Evolutionary conservation across 345 rosid genomes (phyloP).

Genomic region (Brassica nigra): DNA sequence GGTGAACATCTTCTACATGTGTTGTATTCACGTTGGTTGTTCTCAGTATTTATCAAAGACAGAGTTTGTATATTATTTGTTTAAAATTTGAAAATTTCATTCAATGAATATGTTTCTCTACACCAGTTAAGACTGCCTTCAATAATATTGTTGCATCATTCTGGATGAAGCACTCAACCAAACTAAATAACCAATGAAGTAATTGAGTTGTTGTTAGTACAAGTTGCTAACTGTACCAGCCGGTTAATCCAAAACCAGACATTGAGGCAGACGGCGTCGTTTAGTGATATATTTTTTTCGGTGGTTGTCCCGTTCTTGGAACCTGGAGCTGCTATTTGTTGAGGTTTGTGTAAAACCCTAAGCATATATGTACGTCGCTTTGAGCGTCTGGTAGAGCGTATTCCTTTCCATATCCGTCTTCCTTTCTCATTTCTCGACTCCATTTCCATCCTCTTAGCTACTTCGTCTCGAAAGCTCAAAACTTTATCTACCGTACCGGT

Average conservation of each 20-base stretch:
- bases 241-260: conserved; percentile 16
- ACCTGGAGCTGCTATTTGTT: conserved; percentile 6
- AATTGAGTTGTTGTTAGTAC: neutral
- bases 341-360: conserved; percentile 27
- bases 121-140: neutral
- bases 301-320: conserved; percentile 24
- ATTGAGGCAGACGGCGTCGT: neutral
- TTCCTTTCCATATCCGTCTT: neutral
- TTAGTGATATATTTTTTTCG: neutral
- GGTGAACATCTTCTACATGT: conserved; percentile 19
- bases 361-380: neutral
- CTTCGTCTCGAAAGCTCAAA: conserved; percentile 2
- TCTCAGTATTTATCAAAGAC: conserved; percentile 16
- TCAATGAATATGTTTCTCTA: neutral
- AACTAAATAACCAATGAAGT: neutral
- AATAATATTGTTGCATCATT: neutral
- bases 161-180: neutral
- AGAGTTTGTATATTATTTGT: conserved; percentile 31
- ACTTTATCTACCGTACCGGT: conserved; percentile 6
- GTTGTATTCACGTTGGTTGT: conserved; percentile 24
- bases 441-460: neutral
- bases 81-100: neutral
- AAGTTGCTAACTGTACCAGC: neutral
- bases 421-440: neutral
- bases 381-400: neutral